Conservation (phyloP, 305 asterid genomes). For the Ruellia speciosa region DNA sequence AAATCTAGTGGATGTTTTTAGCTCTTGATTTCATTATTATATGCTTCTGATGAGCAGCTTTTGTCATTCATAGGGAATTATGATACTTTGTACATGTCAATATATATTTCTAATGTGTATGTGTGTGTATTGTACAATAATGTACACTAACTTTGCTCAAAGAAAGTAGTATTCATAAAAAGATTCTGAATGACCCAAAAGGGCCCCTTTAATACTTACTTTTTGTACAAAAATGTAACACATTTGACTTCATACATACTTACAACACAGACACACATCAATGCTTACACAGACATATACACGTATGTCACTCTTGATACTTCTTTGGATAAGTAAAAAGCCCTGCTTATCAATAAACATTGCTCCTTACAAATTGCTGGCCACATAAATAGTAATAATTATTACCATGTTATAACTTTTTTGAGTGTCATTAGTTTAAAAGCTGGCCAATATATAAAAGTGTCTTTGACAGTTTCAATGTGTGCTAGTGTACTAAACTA, state of each 20-base stretch:
- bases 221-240: no score
- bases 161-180: neutral
- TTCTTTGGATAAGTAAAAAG: no score
- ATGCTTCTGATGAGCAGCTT: conserved; percentile 16
- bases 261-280: no score
- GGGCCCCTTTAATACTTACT: neutral
- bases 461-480: neutral
- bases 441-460: neutral
- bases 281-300: no score
- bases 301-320: no score
- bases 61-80: conserved; percentile 15
- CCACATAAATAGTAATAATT: no score
- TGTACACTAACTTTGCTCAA: neutral
- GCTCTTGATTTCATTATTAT: conserved; percentile 24
- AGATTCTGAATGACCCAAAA: neutral
- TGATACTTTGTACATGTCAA: conserved; percentile 9
- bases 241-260: no score
- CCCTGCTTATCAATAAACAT: no score
- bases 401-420: no score
- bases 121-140: neutral
- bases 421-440: no score
- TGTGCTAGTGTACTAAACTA: neutral
- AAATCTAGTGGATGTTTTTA: conserved; percentile 30
- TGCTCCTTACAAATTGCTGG: no score
- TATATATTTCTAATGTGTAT: neutral